Conservation (phyloP, 805 yeast genomes). For the Suhomyces prunicola region DNA sequence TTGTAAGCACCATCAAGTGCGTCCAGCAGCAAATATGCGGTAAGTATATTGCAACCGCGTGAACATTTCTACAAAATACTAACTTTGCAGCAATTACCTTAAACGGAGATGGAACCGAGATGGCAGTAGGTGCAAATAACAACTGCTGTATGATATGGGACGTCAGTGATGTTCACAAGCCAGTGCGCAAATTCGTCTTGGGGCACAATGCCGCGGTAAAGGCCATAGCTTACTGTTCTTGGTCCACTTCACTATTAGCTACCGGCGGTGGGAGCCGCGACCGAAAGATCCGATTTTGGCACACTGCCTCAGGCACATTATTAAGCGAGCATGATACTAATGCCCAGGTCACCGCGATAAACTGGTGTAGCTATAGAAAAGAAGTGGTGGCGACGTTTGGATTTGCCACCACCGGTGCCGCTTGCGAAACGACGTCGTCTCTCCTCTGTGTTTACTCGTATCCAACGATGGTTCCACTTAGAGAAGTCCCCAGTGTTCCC, state of each 20-base stretch:
- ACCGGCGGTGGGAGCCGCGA: conserved; percentile 92
- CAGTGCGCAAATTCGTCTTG: conserved; percentile 47
- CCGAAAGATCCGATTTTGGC: conserved; percentile 82
- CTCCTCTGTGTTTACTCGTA: conserved; percentile 63
- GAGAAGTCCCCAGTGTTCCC: conserved; percentile 46
- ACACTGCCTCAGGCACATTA: conserved; percentile 71
- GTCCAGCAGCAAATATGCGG: conserved; percentile 41
- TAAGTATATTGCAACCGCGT: conserved; percentile 12
- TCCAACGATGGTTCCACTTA: conserved; percentile 54
- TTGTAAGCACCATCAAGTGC: conserved; percentile 18
- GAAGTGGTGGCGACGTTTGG: conserved; percentile 83
- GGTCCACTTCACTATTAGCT: conserved; percentile 76
- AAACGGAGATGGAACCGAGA: conserved; percentile 47
- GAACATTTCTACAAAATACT: neutral
- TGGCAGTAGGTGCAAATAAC: conserved; percentile 85
- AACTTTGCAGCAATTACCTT: conserved; percentile 51
- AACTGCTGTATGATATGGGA: conserved; percentile 80
- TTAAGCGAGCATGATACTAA: conserved; percentile 53
- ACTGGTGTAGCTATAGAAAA: conserved; percentile 65
- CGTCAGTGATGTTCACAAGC: conserved; percentile 30
- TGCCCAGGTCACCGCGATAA: conserved; percentile 75
- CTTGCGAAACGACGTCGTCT: conserved; percentile 30
- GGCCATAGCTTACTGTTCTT: conserved; percentile 87
- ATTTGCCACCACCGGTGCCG: conserved; percentile 50
- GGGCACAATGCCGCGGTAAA: conserved; percentile 85